A percentile compares a stretch with the other conserved stretches of the same genome.
phyloP scores from a whole-genome alignment of 805 yeast species.

The Lachancea lanzarotensis region DNA sequence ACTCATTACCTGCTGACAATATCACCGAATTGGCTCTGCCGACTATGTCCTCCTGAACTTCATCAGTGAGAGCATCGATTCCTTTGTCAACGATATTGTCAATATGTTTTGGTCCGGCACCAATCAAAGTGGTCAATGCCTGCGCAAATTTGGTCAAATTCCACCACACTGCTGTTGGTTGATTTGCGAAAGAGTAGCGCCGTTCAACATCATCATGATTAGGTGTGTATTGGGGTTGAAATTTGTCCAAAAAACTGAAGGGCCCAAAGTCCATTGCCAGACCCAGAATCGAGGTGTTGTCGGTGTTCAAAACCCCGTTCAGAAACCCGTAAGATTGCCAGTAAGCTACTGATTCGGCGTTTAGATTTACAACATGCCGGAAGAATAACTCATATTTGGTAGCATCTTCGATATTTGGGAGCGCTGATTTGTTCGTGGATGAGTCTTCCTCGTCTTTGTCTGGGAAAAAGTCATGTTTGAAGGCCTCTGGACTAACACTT shows the following conservation, averaged over 20 bases:
- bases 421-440: conserved; percentile 8
- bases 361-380: conserved; percentile 61
- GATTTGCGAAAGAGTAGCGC: conserved; percentile 75
- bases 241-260: conserved; percentile 81
- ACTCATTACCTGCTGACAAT: conserved; percentile 56
- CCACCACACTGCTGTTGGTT: conserved; percentile 91
- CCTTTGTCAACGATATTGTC: conserved; percentile 32
- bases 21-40: conserved; percentile 61
- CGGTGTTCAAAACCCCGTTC: conserved; percentile 93
- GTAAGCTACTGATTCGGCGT: conserved; percentile 69
- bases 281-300: conserved; percentile 86
- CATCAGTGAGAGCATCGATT: conserved; percentile 39
- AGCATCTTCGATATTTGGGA: conserved; percentile 31
- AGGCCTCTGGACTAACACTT: conserved; percentile 18
- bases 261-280: conserved; percentile 92
- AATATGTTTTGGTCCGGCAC: conserved; percentile 54
- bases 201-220: conserved; percentile 74
- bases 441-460: conserved; percentile 10
- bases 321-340: conserved; percentile 92
- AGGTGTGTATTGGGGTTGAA: conserved; percentile 76
- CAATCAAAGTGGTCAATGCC: conserved; percentile 71
- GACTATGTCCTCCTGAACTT: conserved; percentile 45
- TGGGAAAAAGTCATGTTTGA: conserved; percentile 21
- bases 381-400: conserved; percentile 65
- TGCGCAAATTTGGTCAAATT: conserved; percentile 82